Base-by-base conservation (phyloP, 352 stramenopile species). In the Globisporangium nagaii region DNA sequence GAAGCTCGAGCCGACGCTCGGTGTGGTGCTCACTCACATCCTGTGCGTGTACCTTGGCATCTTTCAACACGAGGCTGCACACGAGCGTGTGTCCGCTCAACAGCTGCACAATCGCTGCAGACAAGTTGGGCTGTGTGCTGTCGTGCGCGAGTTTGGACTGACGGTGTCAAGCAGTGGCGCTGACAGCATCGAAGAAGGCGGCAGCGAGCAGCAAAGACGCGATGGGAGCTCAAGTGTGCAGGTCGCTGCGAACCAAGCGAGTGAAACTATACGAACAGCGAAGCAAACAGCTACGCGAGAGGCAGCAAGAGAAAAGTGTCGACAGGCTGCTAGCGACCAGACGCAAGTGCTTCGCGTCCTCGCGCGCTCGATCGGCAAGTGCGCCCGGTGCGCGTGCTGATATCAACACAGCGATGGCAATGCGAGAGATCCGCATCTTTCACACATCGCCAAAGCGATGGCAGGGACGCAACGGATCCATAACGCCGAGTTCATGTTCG, bases 51-150 rank as follows among this genome's bases (percentile, higher is more conserved):
- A 56, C 25, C 24, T 48, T 2, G 11, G 22, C 11, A 31, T 62
- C 24, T 62, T 55, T 17, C 45, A 52, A 19, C 11, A 55, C 25
- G 46, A 27, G 6, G 27, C n/a, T 28, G 45, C 25, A n/a, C 15
- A 3, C 20, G 30, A 27, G 17, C 35, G n/a, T 4, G 28, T 24
- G 10, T 1, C 46, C 12, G 13, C 31, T 12, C 36, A 31, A 5
- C 19, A 49, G 30, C n/a, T 56, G 19, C 45, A 62, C 36, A 36
- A 10, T 25, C 45, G 46, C n/a, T 56, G 55, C 37, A 48, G 31
- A 4, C 28, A 54, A 19, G 15, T 56, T 15, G 45, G 55, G 5
- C 17, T 62, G 17, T 62, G 55, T 13, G 55, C 19, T 6, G 39
- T 52, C 4, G 1, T 62, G 17, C 28, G 13, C 8, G 55, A 55